These are phyloP conservation scores for Yamadazyma dendronema DNA, from an alignment of 1,139 yeast species.

Conservation along the genomic window DNA sequence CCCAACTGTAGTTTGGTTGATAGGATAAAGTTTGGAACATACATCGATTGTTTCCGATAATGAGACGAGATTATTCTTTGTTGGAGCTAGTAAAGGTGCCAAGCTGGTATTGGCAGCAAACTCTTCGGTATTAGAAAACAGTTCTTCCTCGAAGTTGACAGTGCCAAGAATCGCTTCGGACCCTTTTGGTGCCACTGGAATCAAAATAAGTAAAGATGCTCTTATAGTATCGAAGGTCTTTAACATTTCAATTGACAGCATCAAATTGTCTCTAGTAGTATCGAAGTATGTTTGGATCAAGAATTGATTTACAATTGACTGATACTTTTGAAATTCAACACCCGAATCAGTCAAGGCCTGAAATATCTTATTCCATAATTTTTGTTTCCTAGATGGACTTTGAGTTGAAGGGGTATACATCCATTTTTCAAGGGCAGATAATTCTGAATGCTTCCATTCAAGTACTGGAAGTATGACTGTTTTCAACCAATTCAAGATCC, in stretches of 20 bases:
- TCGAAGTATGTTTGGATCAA: slow-evolving; percentile 29
- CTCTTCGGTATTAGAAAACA: slow-evolving; percentile 8
- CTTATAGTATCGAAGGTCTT: slow-evolving; percentile 30
- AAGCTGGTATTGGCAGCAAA: slow-evolving; percentile 9
- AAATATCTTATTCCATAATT: slow-evolving; percentile 26
- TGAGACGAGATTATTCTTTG: slow-evolving; percentile 18
- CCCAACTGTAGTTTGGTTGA: slow-evolving; percentile 38
- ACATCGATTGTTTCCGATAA: slow-evolving; percentile 31
- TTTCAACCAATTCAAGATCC: slow-evolving; percentile 25
- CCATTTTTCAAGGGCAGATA: slow-evolving; percentile 28
- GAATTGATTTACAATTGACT: slow-evolving; percentile 19
- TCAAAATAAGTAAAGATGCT: slow-evolving; percentile 20
- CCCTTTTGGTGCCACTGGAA: slow-evolving; percentile 11
- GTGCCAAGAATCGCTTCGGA: slow-evolving; percentile 1
- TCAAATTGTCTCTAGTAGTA: slow-evolving; percentile 16
- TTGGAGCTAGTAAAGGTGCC: slow-evolving; percentile 21
- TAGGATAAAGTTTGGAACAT: slow-evolving; percentile 42
- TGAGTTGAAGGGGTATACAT: slow-evolving; percentile 14
- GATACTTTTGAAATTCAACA: slow-evolving; percentile 15
- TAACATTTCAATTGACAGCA: slow-evolving; percentile 29
- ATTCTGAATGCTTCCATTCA: slow-evolving; percentile 19
- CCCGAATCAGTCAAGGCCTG: slow-evolving; percentile 16
- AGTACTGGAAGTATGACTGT: slow-evolving; percentile 33
- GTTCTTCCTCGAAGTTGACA: slow-evolving; percentile 3
- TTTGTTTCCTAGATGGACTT: slow-evolving; percentile 5